phyloP scores from a whole-genome alignment of 1,284 basidiomycete genomes.

The Moniliella sp. region DNA sequence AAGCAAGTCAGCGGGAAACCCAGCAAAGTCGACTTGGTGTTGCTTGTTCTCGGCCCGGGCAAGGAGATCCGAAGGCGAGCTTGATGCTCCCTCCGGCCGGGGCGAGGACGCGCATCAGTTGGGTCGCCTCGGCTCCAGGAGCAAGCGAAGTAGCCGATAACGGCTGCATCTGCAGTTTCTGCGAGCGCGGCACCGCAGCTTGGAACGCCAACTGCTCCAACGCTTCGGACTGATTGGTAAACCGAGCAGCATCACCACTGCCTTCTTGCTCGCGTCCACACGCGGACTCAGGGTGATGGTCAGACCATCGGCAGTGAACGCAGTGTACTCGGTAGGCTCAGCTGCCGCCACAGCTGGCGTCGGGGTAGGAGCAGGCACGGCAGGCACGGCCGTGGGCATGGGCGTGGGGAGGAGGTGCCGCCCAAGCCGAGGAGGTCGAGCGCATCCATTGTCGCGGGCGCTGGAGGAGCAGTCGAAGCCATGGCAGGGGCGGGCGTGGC shows the following conservation, averaged over 20 bases:
- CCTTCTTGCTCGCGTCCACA: slow-evolving; percentile 53
- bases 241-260: slow-evolving; percentile 65
- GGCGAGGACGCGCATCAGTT: slow-evolving; percentile 77
- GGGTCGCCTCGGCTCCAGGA: slow-evolving; percentile 65
- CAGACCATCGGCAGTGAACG: slow-evolving; percentile 74
- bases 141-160: slow-evolving; percentile 66
- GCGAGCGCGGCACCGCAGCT: slow-evolving; percentile 88
- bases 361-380: slow-evolving; percentile 28
- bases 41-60: slow-evolving; percentile 48
- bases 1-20: slow-evolving; percentile 4
- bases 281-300: slow-evolving; percentile 73
- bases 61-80: slow-evolving; percentile 37
- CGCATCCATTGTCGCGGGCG: slow-evolving; percentile 4
- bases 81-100: slow-evolving; percentile 51
- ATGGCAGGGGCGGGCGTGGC: slow-evolving; percentile 25
- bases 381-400: too few relatives aligned
- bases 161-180: slow-evolving; percentile 90
- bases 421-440: slow-evolving; percentile 28
- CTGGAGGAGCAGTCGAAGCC: slow-evolving; percentile 7
- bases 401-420: slow-evolving; percentile 5
- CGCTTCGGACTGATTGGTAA: slow-evolving; percentile 49
- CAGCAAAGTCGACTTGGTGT: slow-evolving; percentile 77
- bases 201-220: slow-evolving; percentile 58
- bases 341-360: slow-evolving; percentile 36
- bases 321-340: slow-evolving; percentile 49